Conservation (phyloP, 441 rosid genomes). For the Gossypium gossypioides region DNA sequence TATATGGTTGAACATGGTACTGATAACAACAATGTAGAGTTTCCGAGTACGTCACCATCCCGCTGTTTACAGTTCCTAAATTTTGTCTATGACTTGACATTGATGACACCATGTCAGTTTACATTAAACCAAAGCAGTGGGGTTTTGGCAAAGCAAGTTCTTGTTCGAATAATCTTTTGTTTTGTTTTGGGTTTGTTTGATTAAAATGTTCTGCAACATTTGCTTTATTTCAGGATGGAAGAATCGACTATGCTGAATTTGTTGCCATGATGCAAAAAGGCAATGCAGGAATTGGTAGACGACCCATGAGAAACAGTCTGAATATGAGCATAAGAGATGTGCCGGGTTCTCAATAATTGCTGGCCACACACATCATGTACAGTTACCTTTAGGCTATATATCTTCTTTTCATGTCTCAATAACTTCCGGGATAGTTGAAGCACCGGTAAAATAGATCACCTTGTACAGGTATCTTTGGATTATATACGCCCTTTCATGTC, state of each 20-base stretch:
- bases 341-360: slow-evolving; percentile 28
- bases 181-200: not conserved
- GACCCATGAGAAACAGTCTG: slow-evolving; percentile 83
- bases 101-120: not conserved
- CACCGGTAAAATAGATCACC: not conserved
- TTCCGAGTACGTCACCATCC: no score
- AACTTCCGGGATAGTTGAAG: not conserved
- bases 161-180: not conserved
- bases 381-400: slow-evolving; percentile 18
- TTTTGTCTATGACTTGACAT: not conserved
- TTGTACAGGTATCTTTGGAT: not conserved
- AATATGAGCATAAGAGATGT: slow-evolving; percentile 88
- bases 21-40: not conserved
- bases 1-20: not conserved
- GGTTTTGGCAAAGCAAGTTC: not conserved
- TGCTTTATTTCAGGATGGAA: slow-evolving; percentile 60
- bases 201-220: not conserved
- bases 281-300: slow-evolving; percentile 77
- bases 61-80: not conserved
- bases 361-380: slow-evolving; percentile 15
- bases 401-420: not conserved
- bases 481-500: no score
- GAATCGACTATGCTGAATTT: slow-evolving; percentile 89
- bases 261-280: slow-evolving; percentile 99
- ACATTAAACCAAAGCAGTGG: not conserved